Evolutionary conservation across 2,329 filamentous ascomycete species (phyloP).

Genomic region (Colletotrichum echinochloae): DNA sequence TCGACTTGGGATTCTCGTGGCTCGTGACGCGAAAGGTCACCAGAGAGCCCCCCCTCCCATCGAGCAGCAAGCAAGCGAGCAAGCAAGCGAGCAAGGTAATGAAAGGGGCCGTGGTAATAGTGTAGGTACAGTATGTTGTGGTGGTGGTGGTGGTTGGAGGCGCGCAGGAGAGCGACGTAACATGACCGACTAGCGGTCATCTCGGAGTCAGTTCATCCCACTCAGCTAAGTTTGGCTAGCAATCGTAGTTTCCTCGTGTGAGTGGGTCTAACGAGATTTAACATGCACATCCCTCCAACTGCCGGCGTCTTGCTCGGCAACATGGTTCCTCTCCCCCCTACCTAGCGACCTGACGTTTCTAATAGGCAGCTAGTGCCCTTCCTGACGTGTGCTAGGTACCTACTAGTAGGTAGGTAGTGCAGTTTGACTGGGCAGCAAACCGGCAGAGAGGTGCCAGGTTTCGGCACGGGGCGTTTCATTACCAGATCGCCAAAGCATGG

Average conservation of each 20-base stretch:
- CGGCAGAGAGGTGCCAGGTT: constrained; percentile 30
- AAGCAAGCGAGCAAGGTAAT: no score
- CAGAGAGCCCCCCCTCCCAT: neutral
- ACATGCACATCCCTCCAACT: constrained; percentile 39
- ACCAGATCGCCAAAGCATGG: constrained; percentile 27
- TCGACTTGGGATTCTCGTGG: constrained; percentile 4
- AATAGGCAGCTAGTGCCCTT: constrained; percentile 19
- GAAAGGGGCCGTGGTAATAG: no score
- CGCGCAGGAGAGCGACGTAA: neutral
- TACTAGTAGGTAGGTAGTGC: no score
- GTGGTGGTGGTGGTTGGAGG: neutral
- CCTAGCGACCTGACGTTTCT: constrained; percentile 1
- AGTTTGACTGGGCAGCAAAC: constrained; percentile 15
- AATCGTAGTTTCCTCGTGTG: constrained; percentile 39
- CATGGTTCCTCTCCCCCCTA: constrained; percentile 3
- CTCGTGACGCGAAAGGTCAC: constrained; percentile 11
- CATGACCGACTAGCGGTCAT: constrained; percentile 27
- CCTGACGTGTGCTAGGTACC: constrained; percentile 1
- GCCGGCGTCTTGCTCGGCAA: constrained; percentile 25
- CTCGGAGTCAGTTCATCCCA: constrained; percentile 41
- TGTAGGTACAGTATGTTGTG: neutral
- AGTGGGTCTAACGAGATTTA: constrained; percentile 41
- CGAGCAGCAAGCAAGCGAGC: constrained; percentile 3
- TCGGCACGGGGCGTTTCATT: constrained; percentile 38
- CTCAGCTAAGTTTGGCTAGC: constrained; percentile 38